These are phyloP conservation scores for Fusarium beomiforme DNA, from an alignment of 2,329 filamentous ascomycete species.

Conservation along the genomic window DNA sequence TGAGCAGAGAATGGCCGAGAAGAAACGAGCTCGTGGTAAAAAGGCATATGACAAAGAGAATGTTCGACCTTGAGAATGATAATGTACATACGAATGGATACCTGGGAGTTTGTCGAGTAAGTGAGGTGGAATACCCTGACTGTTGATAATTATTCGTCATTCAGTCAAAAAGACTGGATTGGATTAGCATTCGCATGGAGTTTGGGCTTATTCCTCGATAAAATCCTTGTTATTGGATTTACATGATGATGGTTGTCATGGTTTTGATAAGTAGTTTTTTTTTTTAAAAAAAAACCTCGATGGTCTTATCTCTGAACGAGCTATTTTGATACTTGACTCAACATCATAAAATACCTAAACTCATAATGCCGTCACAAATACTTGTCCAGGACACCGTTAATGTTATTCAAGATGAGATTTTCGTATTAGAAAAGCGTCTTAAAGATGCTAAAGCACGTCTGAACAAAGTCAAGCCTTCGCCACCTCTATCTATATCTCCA, in stretches of 20 bases:
- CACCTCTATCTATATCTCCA: slow-evolving; percentile 23
- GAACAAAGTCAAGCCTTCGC: slow-evolving; percentile 39
- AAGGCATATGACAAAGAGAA: slow-evolving; percentile 62
- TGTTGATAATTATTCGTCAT: slow-evolving; percentile 17
- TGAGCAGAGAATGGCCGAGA: slow-evolving; percentile 63
- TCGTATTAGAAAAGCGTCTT: slow-evolving; percentile 65
- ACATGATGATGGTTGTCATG: slow-evolving; percentile 30
- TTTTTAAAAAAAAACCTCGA: slow-evolving; percentile 9
- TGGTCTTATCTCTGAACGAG: slow-evolving; percentile 36
- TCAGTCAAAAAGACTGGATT: background rate
- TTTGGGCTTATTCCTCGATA: slow-evolving; percentile 26
- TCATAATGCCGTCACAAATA: slow-evolving; percentile 41
- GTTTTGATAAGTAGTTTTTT: slow-evolving; percentile 26
- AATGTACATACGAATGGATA: slow-evolving; percentile 11
- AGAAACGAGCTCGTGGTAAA: slow-evolving; percentile 51
- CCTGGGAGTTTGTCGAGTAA: slow-evolving; percentile 6
- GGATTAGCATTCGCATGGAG: slow-evolving; percentile 39
- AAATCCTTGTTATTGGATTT: slow-evolving; percentile 34
- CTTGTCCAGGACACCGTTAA: slow-evolving; percentile 34
- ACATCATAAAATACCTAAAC: slow-evolving; percentile 11
- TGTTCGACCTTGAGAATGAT: slow-evolving; percentile 49
- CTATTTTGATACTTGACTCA: slow-evolving; percentile 21
- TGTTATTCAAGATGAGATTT: slow-evolving; percentile 64
- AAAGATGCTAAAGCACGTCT: slow-evolving; percentile 57
- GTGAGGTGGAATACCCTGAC: slow-evolving; percentile 30